Evolutionary conservation across 2,329 filamentous ascomycete species (phyloP).

Genomic region (Orbilia ellipsospora): DNA sequence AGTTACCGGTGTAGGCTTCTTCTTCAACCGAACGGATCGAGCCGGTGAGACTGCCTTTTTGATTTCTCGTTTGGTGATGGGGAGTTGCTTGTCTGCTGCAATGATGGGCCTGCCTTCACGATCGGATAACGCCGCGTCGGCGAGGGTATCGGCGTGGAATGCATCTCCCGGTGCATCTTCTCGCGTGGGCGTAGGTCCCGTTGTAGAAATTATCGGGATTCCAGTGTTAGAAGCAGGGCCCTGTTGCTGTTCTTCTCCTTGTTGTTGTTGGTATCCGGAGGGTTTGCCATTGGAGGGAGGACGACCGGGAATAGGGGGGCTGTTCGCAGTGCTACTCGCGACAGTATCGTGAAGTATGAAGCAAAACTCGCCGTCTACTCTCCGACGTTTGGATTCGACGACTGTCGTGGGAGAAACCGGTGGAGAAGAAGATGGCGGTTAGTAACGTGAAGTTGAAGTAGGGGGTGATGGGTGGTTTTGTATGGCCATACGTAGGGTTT

Average conservation of each 20-base stretch:
- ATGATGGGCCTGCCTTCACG: slow-evolving; percentile 45
- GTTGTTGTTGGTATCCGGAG: not conserved
- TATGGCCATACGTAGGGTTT: slow-evolving; percentile 56
- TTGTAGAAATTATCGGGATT: slow-evolving; percentile 32
- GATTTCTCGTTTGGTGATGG: slow-evolving; percentile 41
- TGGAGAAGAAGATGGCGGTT: slow-evolving; percentile 7
- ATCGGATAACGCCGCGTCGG: slow-evolving; percentile 38
- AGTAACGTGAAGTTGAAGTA: slow-evolving; percentile 10
- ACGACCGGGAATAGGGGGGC: slow-evolving; percentile 9
- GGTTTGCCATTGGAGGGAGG: slow-evolving; percentile 20
- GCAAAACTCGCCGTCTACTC: slow-evolving; percentile 53
- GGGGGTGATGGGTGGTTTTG: slow-evolving; percentile 2
- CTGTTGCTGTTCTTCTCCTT: too few relatives aligned
- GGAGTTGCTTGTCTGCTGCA: slow-evolving; percentile 38
- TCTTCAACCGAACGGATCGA: slow-evolving; percentile 50
- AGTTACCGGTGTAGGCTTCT: slow-evolving; percentile 36
- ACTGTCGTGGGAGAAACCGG: slow-evolving; percentile 19
- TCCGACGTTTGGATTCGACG: slow-evolving; percentile 53
- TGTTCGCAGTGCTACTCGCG: slow-evolving; percentile 12
- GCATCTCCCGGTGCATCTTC: slow-evolving; percentile 16
- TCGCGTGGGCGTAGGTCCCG: slow-evolving; percentile 2
- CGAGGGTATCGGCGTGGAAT: slow-evolving; percentile 23
- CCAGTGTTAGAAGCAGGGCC: not conserved
- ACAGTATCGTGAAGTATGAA: slow-evolving; percentile 53
- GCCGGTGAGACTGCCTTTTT: slow-evolving; percentile 53